Evolutionary conservation across 805 yeast genomes (phyloP), one percentile per base, ranked within the genome.

Genomic region (Wickerhamiella hasegawae): DNA sequence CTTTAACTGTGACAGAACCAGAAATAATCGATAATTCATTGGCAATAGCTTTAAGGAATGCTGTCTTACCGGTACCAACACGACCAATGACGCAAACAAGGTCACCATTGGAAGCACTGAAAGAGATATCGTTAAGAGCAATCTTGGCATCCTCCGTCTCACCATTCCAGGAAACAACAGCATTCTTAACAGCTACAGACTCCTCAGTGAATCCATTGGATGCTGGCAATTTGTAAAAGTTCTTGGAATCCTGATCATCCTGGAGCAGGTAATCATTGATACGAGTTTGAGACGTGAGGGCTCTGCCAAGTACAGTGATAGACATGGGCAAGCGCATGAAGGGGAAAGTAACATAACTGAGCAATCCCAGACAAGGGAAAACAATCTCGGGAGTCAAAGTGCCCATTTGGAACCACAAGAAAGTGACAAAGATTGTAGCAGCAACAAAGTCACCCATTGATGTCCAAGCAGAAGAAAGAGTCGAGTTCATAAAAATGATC

Each of bases 321-420:
- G 85, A 83, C 70, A 72, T 78, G 29, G 99, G 99, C 37, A 90
- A 66, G 16, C 79, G 79, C 27, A 90, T 84, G 43, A 90, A 66
- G 31, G 98, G 97, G 68, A 83, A 79, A 0, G 81, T 69, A 38
- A 90, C 68, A 47, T 84, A 61, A 53, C 83, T 84, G 51, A 69
- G 66, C 39, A 70, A 54, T 8, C 71, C 52, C 45, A 70, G 57
- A 2, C 72, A 66, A 1, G 76, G 77, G 59, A 73, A 73, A 2
- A 90, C 94, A 40, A 87, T 65, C 45, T 85, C 97, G 1, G 96
- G 80, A 1, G 84, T 68, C 49, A 90, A 68, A 18, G 87, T 81
- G 26, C 59, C 66, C 41, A 66, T 66, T 36, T 72, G 68, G 29
- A 72, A 58, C 38, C 68, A 65, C 20, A 80, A 74, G 53, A 73